phyloP scores from a whole-genome alignment of 2,329 filamentous ascomycete genomes.

The Cordyceps fumosorosea region DNA sequence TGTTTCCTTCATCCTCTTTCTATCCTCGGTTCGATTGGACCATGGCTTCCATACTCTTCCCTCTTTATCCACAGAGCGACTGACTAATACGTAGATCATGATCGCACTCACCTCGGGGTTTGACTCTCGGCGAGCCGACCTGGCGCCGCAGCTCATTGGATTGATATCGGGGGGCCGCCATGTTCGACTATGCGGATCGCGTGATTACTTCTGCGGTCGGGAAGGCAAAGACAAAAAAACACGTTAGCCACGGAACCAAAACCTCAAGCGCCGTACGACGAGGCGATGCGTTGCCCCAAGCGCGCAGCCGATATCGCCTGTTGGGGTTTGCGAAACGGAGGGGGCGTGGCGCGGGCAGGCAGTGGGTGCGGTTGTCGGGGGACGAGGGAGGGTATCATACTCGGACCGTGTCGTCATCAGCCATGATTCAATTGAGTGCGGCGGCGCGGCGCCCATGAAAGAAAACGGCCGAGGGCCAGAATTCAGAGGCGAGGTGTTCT shows the following conservation, averaged over 20 bases:
- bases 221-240: background rate
- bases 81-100: background rate
- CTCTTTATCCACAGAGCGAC: no score
- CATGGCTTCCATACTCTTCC: background rate
- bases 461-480: constrained; percentile 13
- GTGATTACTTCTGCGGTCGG: background rate
- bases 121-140: constrained; percentile 50
- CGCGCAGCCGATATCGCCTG: background rate
- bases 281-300: background rate
- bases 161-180: constrained; percentile 41
- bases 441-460: constrained; percentile 38
- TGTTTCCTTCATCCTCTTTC: background rate
- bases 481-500: constrained; percentile 41
- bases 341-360: constrained; percentile 8
- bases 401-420: constrained; percentile 37
- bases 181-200: constrained; percentile 24
- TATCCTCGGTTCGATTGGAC: background rate
- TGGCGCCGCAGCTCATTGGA: constrained; percentile 43
- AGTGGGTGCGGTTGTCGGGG: constrained; percentile 1
- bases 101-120: constrained; percentile 44
- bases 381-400: constrained; percentile 28
- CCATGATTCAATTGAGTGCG: constrained; percentile 42
- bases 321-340: background rate
- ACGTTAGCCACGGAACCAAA: background rate
- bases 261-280: background rate